A percentile compares a stretch with the other conserved stretches of the same genome.
phyloP scores from a whole-genome alignment of 2,329 filamentous ascomycete genomes.

The Metarhizium robertsii region DNA sequence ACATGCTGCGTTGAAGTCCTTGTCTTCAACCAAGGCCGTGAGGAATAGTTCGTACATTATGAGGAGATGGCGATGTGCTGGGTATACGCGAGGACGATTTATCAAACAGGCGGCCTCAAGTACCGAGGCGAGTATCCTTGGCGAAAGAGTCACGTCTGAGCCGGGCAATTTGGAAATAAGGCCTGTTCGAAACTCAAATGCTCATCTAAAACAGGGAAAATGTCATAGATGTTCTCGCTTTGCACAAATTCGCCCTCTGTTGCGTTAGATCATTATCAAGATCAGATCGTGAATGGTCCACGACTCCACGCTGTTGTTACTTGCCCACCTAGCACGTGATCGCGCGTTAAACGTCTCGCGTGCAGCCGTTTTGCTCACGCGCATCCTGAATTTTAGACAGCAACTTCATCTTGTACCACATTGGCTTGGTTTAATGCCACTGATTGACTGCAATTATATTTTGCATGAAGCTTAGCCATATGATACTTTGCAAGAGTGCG shows the following conservation, averaged over 20 bases:
- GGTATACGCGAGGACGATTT: not conserved
- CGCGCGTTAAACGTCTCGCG: not conserved
- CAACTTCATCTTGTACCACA: not conserved
- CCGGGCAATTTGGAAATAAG: not conserved
- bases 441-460: not conserved
- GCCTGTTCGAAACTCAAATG: not conserved
- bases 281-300: not conserved
- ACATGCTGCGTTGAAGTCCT: constrained; percentile 38
- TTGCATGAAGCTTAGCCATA: not conserved
- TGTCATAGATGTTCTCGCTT: not conserved
- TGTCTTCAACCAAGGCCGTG: constrained; percentile 40
- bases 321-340: constrained; percentile 1
- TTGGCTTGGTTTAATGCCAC: not conserved
- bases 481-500: not conserved
- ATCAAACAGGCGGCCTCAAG: not conserved
- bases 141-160: not conserved
- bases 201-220: not conserved
- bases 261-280: not conserved
- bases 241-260: not conserved
- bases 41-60: constrained; percentile 52
- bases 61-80: not conserved
- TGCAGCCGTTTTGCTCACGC: not conserved
- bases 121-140: not conserved
- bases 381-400: not conserved
- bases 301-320: not conserved